Evolutionary conservation across 495 filamentous ascomycete species (phyloP).

Genomic region (Podospora bellae-mahoneyi): DNA sequence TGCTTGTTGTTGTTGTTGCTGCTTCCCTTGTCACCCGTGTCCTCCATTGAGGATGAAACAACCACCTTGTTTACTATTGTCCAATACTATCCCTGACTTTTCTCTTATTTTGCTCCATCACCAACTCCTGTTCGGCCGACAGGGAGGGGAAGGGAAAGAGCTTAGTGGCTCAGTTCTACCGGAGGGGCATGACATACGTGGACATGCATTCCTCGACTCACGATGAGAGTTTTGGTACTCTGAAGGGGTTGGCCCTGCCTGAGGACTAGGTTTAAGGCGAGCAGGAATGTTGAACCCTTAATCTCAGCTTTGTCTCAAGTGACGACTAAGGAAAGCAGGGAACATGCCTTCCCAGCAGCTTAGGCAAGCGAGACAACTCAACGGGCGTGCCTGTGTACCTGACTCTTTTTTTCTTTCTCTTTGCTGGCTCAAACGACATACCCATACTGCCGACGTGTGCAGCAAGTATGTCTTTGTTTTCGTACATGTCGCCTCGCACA

Average conservation of each 20-base stretch:
- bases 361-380: background rate
- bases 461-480: conserved; percentile 3
- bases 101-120: background rate
- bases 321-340: background rate
- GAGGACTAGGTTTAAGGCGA: background rate
- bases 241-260: background rate
- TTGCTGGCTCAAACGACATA: background rate
- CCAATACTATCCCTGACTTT: background rate
- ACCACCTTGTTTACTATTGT: conserved; percentile 1
- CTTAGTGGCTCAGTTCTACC: background rate
- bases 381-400: background rate
- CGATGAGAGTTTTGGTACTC: background rate
- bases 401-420: background rate
- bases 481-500: background rate
- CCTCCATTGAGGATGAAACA: conserved; percentile 5
- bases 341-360: background rate
- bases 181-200: background rate
- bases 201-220: conserved; percentile 7
- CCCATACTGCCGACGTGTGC: background rate
- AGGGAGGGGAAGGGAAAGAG: background rate
- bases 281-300: conserved; percentile 9
- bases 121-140: conserved; percentile 2
- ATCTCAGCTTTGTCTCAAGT: conserved; percentile 7
- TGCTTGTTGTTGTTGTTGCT: conserved; percentile 1
- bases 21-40: background rate